phyloP scores from a whole-genome alignment of 805 yeast species.

The Candida palmyrensis region DNA sequence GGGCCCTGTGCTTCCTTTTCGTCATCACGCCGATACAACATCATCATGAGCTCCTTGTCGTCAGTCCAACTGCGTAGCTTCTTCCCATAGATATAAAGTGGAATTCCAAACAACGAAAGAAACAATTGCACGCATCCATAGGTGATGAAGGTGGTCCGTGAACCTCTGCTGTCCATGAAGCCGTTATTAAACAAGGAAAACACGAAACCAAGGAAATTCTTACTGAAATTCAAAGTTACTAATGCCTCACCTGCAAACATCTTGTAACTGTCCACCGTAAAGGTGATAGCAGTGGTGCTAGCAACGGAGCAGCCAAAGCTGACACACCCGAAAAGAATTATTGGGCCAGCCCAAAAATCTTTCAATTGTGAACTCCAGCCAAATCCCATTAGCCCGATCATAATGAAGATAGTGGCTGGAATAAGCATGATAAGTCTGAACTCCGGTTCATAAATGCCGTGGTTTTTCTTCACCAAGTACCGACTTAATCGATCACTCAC shows the following conservation, averaged over 20 bases:
- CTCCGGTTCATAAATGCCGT: constrained; percentile 61
- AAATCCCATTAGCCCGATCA: constrained; percentile 56
- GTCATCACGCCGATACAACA: constrained; percentile 21
- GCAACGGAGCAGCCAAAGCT: constrained; percentile 60
- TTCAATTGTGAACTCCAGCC: constrained; percentile 51
- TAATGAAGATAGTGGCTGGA: constrained; percentile 39
- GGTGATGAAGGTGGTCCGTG: constrained; percentile 43
- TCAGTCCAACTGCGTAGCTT: constrained; percentile 48
- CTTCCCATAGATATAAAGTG: constrained; percentile 53
- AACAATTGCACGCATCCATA: constrained; percentile 49
- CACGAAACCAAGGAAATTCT: constrained; percentile 50
- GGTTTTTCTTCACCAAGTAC: constrained; percentile 37
- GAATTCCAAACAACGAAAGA: constrained; percentile 44
- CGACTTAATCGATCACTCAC: constrained; percentile 46
- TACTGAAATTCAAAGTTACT: constrained; percentile 50
- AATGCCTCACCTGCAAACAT: constrained; percentile 55
- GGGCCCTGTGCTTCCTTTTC: no score
- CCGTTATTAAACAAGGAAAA: constrained; percentile 53
- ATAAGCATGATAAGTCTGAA: constrained; percentile 50
- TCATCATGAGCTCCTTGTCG: constrained; percentile 35
- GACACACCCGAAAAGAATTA: constrained; percentile 49
- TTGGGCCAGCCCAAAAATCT: constrained; percentile 54
- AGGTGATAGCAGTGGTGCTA: constrained; percentile 58
- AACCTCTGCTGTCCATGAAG: constrained; percentile 37
- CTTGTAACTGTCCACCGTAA: constrained; percentile 52